phyloP scores from a whole-genome alignment of 1,139 yeast species.

The Yamadazyma dendronema region DNA sequence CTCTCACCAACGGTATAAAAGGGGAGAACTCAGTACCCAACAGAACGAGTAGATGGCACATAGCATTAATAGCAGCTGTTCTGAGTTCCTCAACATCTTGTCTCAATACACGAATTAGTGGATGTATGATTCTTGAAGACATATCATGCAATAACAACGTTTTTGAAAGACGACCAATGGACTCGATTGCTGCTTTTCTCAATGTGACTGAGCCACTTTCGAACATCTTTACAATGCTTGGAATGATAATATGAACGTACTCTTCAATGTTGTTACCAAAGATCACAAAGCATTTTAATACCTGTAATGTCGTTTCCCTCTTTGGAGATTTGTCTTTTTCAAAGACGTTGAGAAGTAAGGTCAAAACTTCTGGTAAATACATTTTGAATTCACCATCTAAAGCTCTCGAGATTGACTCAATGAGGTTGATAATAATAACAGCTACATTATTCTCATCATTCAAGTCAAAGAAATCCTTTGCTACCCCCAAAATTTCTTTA shows the following conservation, averaged over 20 bases:
- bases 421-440: slow-evolving; percentile 72
- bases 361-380: slow-evolving; percentile 75
- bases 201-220: slow-evolving; percentile 64
- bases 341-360: slow-evolving; percentile 71
- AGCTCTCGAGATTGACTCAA: slow-evolving; percentile 83
- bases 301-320: slow-evolving; percentile 68
- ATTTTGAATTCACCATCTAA: slow-evolving; percentile 90
- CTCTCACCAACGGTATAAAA: slow-evolving; percentile 82
- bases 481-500: slow-evolving; percentile 70
- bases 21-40: slow-evolving; percentile 84
- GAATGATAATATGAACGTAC: slow-evolving; percentile 79
- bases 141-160: slow-evolving; percentile 76
- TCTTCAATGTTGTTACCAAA: slow-evolving; percentile 90
- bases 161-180: slow-evolving; percentile 79
- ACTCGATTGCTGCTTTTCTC: slow-evolving; percentile 74
- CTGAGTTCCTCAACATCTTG: slow-evolving; percentile 62
- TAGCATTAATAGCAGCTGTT: slow-evolving; percentile 69
- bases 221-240: slow-evolving; percentile 77
- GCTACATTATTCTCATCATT: slow-evolving; percentile 61
- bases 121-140: slow-evolving; percentile 89
- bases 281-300: slow-evolving; percentile 80
- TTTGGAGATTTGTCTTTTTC: slow-evolving; percentile 73
- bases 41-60: slow-evolving; percentile 75
- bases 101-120: slow-evolving; percentile 69
- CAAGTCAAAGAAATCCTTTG: slow-evolving; percentile 67